Evolutionary conservation across 495 filamentous ascomycete species (phyloP).

Genomic region (Penicillium nucicola): DNA sequence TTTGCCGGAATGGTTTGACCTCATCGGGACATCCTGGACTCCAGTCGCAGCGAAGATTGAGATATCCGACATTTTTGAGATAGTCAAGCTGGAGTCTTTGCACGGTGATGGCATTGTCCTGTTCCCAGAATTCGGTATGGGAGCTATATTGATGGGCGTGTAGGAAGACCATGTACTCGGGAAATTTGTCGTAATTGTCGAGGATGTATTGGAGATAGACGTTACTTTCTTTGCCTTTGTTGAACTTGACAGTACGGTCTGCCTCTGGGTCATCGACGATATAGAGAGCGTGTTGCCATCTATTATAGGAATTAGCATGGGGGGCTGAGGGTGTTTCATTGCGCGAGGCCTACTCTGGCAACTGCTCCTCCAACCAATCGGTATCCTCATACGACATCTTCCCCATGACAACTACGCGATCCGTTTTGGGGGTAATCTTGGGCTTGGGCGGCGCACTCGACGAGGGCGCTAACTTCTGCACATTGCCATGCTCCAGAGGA

Average conservation of each 20-base stretch:
- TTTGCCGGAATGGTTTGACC: constrained; percentile 33
- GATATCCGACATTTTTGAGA: constrained; percentile 43
- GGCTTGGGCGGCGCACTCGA: constrained; percentile 13
- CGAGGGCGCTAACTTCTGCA: background rate
- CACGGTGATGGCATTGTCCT: constrained; percentile 41
- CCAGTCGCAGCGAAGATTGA: constrained; percentile 46
- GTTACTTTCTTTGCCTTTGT: constrained; percentile 49
- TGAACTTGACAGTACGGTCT: constrained; percentile 30
- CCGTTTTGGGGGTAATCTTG: constrained; percentile 17
- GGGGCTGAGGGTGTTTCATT: background rate
- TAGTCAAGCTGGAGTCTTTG: constrained; percentile 37
- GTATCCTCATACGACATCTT: constrained; percentile 36
- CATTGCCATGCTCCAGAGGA: background rate
- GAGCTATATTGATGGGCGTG: constrained; percentile 43
- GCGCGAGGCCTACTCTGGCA: constrained; percentile 32
- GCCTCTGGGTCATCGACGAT: constrained; percentile 55
- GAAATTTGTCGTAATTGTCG: constrained; percentile 47
- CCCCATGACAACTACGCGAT: constrained; percentile 38
- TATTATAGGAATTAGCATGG: constrained; percentile 11
- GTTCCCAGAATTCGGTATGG: constrained; percentile 42
- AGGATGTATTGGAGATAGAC: constrained; percentile 52
- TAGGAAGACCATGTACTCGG: constrained; percentile 47
- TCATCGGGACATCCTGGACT: constrained; percentile 45
- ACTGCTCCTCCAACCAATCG: constrained; percentile 35
- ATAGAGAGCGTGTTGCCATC: constrained; percentile 54